phyloP scores from a whole-genome alignment of 2,329 filamentous ascomycete species.

The Coniochaeta ligniaria region DNA sequence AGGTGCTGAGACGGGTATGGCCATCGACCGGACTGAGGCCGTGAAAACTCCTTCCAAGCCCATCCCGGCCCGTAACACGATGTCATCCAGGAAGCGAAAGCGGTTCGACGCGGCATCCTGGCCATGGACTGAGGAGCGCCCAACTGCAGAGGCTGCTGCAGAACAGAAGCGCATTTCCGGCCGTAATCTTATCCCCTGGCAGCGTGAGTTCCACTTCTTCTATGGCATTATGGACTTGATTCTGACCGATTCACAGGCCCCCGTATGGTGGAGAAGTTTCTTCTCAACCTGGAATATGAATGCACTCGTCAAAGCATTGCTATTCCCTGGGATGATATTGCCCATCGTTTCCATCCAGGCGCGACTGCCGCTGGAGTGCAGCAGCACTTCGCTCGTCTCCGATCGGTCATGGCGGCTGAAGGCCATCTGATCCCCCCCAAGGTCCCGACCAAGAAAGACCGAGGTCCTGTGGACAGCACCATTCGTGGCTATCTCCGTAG shows the following conservation, averaged over 20 bases:
- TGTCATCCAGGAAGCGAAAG: neutral
- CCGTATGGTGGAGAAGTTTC: slow-evolving; percentile 37
- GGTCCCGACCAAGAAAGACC: slow-evolving; percentile 9
- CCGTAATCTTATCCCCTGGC: neutral
- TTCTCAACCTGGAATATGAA: slow-evolving; percentile 34
- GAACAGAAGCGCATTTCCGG: neutral
- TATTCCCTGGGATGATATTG: slow-evolving; percentile 31
- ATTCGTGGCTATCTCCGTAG: slow-evolving; percentile 21
- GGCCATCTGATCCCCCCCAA: slow-evolving; percentile 36
- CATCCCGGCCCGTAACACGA: neutral
- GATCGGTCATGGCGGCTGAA: slow-evolving; percentile 24
- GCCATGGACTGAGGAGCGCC: neutral
- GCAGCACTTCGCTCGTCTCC: slow-evolving; percentile 29
- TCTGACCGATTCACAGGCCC: slow-evolving; percentile 22
- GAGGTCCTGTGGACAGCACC: slow-evolving; percentile 10
- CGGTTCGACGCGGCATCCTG: neutral
- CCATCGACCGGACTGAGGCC: neutral
- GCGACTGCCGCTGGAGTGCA: slow-evolving; percentile 28
- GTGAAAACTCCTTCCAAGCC: neutral
- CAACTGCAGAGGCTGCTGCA: neutral
- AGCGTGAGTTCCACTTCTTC: neutral
- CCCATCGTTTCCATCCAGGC: slow-evolving; percentile 32
- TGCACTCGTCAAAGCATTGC: slow-evolving; percentile 20
- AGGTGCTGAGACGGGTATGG: neutral
- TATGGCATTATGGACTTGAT: neutral